These are phyloP conservation scores for Aegilops speltoides DNA, from an alignment of 176 grass and related monocot species.

Conservation along the genomic window DNA sequence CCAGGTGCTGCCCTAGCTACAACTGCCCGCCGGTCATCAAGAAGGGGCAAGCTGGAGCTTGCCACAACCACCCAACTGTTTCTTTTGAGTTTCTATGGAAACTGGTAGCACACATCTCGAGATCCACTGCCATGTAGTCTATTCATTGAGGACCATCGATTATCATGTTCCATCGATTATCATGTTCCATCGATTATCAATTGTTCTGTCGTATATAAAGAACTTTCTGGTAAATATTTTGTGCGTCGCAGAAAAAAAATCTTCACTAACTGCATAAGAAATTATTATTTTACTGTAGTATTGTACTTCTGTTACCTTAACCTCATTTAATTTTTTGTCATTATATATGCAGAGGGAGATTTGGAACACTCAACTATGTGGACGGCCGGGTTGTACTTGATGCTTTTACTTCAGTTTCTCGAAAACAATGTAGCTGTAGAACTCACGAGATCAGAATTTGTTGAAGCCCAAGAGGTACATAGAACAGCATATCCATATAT, in stretches of 20 bases:
- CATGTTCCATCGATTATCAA: background rate
- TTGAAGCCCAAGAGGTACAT: conserved; percentile 92
- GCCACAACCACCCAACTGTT: background rate
- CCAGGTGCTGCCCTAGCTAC: background rate
- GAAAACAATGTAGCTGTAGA: conserved; percentile 92
- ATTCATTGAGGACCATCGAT: background rate
- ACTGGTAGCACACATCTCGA: background rate
- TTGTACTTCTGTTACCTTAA: background rate
- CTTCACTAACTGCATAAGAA: background rate
- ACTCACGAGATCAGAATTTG: conserved; percentile 91
- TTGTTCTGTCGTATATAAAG: background rate
- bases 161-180: background rate
- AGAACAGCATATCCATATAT: conserved; percentile 3
- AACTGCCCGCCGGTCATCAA: background rate
- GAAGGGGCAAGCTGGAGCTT: background rate
- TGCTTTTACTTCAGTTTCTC: conserved; percentile 88
- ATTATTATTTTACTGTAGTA: background rate
- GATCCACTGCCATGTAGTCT: background rate
- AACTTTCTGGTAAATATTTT: background rate
- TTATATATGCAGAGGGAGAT: conserved; percentile 68
- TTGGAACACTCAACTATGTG: conserved; percentile 85
- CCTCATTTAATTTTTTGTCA: conserved; percentile 7
- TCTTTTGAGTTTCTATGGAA: background rate
- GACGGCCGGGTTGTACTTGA: conserved; percentile 82
- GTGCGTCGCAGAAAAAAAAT: background rate